These are phyloP conservation scores for Allomyces javanicus DNA, from an alignment of 192 early-diverging fungal species.

Conservation along the genomic window DNA sequence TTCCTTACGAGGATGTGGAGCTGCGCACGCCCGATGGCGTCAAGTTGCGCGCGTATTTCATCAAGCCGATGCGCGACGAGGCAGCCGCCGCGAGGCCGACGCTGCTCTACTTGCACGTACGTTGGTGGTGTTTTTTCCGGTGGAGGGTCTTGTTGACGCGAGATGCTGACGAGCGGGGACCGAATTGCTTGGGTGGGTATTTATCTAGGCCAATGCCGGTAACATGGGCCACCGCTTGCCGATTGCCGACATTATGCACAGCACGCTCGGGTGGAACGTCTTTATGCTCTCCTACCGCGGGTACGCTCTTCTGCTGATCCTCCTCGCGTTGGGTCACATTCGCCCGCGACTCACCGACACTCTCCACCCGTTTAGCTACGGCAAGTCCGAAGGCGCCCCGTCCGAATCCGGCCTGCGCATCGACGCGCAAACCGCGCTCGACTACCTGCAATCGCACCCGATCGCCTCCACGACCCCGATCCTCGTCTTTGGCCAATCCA, in stretches of 20 bases:
- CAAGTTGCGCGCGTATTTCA: constrained; percentile 57
- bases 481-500: constrained; percentile 81
- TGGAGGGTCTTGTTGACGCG: background rate
- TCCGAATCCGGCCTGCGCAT: constrained; percentile 69
- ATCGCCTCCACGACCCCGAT: constrained; percentile 53
- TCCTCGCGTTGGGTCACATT: background rate
- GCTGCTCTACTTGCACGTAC: constrained; percentile 69
- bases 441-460: constrained; percentile 60
- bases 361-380: constrained; percentile 35
- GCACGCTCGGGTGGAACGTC: constrained; percentile 54
- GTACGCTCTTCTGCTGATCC: constrained; percentile 14
- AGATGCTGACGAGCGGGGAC: background rate
- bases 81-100: constrained; percentile 41
- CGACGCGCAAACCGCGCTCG: constrained; percentile 71
- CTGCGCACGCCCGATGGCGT: constrained; percentile 66
- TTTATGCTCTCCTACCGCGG: constrained; percentile 97
- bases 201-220: constrained; percentile 71
- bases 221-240: constrained; percentile 97
- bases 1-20: constrained; percentile 39
- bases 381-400: constrained; percentile 64
- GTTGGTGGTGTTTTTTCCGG: constrained; percentile 2
- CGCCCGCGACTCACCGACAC: too few species aligned
- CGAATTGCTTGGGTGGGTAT: too few species aligned
- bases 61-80: constrained; percentile 32
- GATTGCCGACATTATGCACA: constrained; percentile 56